A percentile compares a stretch with the other conserved stretches of the same genome.
Evolutionary conservation across 306 rosid genomes (phyloP).

Genomic region (Prunus campanulata): DNA sequence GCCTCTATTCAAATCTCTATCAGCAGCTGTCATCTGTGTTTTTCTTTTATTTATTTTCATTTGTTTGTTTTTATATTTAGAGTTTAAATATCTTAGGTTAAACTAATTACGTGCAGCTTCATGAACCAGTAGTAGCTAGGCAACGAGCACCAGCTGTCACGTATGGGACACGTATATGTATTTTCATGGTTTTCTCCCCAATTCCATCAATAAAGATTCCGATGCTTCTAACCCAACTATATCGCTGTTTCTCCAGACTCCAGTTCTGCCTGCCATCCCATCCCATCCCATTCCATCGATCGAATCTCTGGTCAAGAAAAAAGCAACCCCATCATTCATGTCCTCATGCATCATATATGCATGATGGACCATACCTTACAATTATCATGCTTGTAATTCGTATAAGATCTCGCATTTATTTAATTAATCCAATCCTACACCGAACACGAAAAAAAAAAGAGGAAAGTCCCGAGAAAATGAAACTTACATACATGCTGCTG

Average conservation of each 20-base stretch:
- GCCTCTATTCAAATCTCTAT: constrained; percentile 12
- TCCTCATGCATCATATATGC: no score
- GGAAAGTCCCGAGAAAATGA: no score
- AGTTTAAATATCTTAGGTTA: not conserved
- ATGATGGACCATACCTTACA: no score
- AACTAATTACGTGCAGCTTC: constrained; percentile 17
- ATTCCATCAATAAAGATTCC: not conserved
- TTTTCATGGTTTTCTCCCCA: constrained; percentile 19
- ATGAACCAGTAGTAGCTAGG: constrained; percentile 6
- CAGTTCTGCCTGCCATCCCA: not conserved
- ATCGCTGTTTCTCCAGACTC: not conserved
- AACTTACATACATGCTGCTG: no score
- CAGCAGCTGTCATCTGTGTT: not conserved
- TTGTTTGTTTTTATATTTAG: not conserved
- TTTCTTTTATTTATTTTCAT: not conserved
- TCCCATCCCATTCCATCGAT: not conserved
- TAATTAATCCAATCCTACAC: no score
- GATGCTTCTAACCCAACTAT: not conserved
- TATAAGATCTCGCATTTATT: no score
- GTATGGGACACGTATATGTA: constrained; percentile 1
- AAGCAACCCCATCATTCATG: not conserved
- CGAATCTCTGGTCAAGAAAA: not conserved
- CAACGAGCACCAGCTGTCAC: constrained; percentile 30
- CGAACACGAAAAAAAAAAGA: accelerated
- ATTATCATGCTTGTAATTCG: no score